These are phyloP conservation scores for Xylariaceae sp. DNA, from an alignment of 2,329 filamentous ascomycete genomes.

Conservation along the genomic window DNA sequence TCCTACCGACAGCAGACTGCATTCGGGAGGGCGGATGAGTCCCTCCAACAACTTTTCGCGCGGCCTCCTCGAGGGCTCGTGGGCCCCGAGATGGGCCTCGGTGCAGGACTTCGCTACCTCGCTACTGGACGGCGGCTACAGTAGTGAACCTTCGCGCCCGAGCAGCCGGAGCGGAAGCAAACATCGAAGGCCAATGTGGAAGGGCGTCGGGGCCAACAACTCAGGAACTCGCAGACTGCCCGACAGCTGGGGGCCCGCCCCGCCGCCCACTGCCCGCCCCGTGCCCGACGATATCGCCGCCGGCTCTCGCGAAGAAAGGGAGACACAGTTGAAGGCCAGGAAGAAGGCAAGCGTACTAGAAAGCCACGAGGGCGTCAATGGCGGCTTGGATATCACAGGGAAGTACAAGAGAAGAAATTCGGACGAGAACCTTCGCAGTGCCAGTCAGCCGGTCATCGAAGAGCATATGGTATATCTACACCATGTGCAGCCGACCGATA, in stretches of 20 bases:
- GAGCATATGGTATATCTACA: constrained; percentile 88
- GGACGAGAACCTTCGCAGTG: constrained; percentile 44
- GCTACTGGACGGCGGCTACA: constrained; percentile 28
- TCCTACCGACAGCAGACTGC: constrained; percentile 22
- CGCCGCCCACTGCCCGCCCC: constrained; percentile 31
- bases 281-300: constrained; percentile 42
- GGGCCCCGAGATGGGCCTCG: constrained; percentile 47
- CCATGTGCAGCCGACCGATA: constrained; percentile 74
- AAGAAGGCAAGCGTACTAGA: constrained; percentile 54
- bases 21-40: constrained; percentile 19
- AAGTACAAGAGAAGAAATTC: constrained; percentile 61
- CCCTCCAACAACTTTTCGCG: constrained; percentile 27
- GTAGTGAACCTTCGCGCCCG: constrained; percentile 25
- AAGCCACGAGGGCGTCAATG: constrained; percentile 53
- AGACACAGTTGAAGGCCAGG: constrained; percentile 46
- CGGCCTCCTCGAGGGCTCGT: constrained; percentile 42
- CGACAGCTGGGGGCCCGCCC: constrained; percentile 43
- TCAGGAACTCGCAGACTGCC: constrained; percentile 19
- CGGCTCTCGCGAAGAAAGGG: constrained; percentile 45
- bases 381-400: constrained; percentile 46
- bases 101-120: constrained; percentile 47
- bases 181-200: constrained; percentile 24
- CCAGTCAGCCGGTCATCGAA: constrained; percentile 51
- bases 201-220: constrained; percentile 17
- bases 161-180: constrained; percentile 23